These are phyloP conservation scores for Nakazawaea laoshanensis DNA, from an alignment of 805 yeast genomes.

Conservation along the genomic window DNA sequence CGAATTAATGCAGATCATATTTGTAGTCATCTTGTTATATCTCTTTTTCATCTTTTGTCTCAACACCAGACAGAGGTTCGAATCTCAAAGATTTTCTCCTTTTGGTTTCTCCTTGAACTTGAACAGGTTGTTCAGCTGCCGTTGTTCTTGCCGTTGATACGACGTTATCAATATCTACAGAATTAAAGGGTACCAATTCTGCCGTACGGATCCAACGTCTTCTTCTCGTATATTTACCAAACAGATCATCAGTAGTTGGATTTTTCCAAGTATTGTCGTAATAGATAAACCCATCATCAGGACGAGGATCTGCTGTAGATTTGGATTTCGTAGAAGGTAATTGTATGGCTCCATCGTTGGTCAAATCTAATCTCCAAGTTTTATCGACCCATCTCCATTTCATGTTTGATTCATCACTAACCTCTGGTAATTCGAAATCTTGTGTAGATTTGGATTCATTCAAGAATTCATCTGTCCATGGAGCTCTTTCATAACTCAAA, in stretches of 20 bases:
- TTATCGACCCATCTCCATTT: constrained; percentile 94
- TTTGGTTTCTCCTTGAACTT: neutral
- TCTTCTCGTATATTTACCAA: constrained; percentile 85
- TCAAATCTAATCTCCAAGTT: constrained; percentile 84
- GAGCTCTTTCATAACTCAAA: constrained; percentile 84
- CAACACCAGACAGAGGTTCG: constrained; percentile 8
- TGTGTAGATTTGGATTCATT: constrained; percentile 79
- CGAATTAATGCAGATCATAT: neutral
- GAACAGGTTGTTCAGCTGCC: no score
- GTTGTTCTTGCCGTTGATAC: no score
- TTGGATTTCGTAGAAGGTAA: constrained; percentile 52
- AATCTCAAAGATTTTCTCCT: constrained; percentile 10
- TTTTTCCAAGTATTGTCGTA: constrained; percentile 92
- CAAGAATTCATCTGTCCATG: constrained; percentile 95
- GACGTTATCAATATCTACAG: constrained; percentile 1
- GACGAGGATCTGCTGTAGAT: constrained; percentile 60
- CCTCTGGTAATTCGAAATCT: constrained; percentile 71
- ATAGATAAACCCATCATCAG: constrained; percentile 82
- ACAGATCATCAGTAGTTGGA: constrained; percentile 82
- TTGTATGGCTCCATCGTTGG: constrained; percentile 81
- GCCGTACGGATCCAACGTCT: constrained; percentile 97
- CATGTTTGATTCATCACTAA: constrained; percentile 58
- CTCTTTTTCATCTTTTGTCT: constrained; percentile 3
- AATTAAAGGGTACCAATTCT: constrained; percentile 46
- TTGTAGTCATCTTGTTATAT: neutral